Evolutionary conservation across 2,329 filamentous ascomycete genomes (phyloP), one percentile per base, ranked within the genome.

Genomic region (Talaromyces pinophilus): DNA sequence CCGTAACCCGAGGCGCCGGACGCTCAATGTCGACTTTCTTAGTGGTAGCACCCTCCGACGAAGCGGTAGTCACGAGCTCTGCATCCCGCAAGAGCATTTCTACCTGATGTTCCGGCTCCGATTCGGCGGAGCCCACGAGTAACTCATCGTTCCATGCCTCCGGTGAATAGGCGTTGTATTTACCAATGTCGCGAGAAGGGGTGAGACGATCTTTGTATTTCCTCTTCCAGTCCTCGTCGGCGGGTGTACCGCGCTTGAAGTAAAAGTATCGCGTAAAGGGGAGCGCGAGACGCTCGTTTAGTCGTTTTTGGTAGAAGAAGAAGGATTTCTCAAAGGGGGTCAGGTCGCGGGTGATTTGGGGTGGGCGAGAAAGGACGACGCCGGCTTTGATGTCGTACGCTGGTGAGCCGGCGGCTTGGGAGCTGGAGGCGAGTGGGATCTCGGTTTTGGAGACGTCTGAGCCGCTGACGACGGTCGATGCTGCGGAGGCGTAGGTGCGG

Each of bases 291-390:
- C 95, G 91, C 84, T 99, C 95, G 79, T 98, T 97, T 68, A 99
- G 86, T 15, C 95, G 92, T 73, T 94, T 94, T 82, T 99, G 95
- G 82, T 99, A 99, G 78, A 99, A 93, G 84, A 90, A 97, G 82
- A 90, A 98, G 70, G 94, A 86, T 75, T 92, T 91, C 80, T 99
- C 95, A 80, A 99, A 98, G 13, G 92, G 85, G 40, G 91, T 91
- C 63, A 94, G 88, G 68, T 90, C 85, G 71, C 91, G 90, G 30
- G 95, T 98, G 73, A 99, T 85, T 67, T 96, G 83, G 6, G 95
- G 95, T 59, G 95, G 88, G 33, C 95, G 92, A 55, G 93, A 95
- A 69, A 99, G 88, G 71, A 98, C 87, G 67, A 97, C 85, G 70
- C 92, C 91, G 66, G 88, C 85, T 71, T 85, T 81, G 75, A 86